A percentile compares a stretch with the other conserved stretches of the same genome.
Evolutionary conservation across 202 grass and related monocot genomes (phyloP).

Genomic region (Sporobolus alterniflorus): DNA sequence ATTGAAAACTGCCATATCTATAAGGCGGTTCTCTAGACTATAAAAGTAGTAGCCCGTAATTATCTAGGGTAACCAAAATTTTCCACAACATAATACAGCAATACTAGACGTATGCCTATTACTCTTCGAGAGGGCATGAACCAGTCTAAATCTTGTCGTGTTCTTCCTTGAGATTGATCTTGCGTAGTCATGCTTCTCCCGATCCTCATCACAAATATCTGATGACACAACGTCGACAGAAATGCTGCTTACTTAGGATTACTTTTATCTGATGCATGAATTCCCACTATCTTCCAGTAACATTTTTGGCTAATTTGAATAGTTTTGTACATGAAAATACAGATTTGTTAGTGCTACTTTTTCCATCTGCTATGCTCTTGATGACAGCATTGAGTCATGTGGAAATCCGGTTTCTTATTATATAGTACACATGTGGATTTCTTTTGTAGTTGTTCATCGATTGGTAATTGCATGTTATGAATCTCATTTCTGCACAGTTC

Average conservation of each 20-base stretch:
- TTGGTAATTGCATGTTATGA: slow-evolving; percentile 3
- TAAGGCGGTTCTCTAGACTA: too few relatives aligned
- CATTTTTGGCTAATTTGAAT: background rate
- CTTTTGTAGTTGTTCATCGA: background rate
- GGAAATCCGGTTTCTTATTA: background rate
- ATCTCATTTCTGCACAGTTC: background rate
- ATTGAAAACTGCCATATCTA: too few relatives aligned
- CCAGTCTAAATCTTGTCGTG: too few relatives aligned
- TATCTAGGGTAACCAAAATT: too few relatives aligned
- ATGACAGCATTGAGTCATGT: background rate
- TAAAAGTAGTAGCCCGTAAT: too few relatives aligned
- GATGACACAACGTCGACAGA: background rate
- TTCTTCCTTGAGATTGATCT: too few relatives aligned
- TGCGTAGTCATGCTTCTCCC: too few relatives aligned
- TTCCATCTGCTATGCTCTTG: background rate
- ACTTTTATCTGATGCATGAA: slow-evolving; percentile 11
- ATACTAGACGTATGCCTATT: too few relatives aligned
- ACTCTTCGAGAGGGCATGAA: too few relatives aligned
- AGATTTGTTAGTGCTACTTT: background rate
- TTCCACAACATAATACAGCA: too few relatives aligned
- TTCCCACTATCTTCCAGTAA: background rate
- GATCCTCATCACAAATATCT: too few relatives aligned
- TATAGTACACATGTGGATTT: background rate
- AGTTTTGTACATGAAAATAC: background rate
- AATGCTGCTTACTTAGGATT: slow-evolving; percentile 7